Evolutionary conservation across 1,139 yeast species (phyloP).

Genomic region (Lodderomyces oxycetoniae): DNA sequence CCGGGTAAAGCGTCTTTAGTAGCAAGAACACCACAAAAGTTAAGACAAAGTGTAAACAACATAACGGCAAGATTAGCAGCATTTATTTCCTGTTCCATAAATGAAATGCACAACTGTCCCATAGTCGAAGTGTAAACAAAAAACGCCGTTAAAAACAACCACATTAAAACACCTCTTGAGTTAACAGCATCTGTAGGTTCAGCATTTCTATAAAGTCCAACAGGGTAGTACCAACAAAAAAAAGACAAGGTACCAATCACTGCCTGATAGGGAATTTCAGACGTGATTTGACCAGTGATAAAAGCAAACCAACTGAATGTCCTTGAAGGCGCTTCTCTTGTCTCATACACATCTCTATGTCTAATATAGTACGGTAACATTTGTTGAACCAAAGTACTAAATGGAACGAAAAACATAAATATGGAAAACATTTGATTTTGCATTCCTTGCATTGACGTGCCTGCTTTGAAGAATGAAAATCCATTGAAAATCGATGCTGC

Average conservation of each 20-base stretch:
- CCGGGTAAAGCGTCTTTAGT: constrained; percentile 25
- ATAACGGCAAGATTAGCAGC: constrained; percentile 33
- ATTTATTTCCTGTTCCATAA: constrained; percentile 34
- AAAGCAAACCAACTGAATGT: constrained; percentile 28
- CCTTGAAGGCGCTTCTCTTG: constrained; percentile 32
- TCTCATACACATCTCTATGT: constrained; percentile 35
- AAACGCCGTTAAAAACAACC: constrained; percentile 41
- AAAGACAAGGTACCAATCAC: constrained; percentile 61
- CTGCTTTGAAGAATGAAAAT: constrained; percentile 38
- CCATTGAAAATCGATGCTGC: constrained; percentile 46
- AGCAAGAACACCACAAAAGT: constrained; percentile 34
- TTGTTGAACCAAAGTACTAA: constrained; percentile 53
- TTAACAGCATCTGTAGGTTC: constrained; percentile 22
- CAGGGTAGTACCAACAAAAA: constrained; percentile 79
- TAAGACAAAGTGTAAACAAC: constrained; percentile 26
- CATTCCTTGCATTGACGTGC: constrained; percentile 36
- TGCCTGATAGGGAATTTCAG: constrained; percentile 77
- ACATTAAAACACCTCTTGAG: constrained; percentile 40
- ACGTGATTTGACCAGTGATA: constrained; percentile 59
- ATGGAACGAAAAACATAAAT: constrained; percentile 49
- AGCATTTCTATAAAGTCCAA: constrained; percentile 63
- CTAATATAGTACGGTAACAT: constrained; percentile 28
- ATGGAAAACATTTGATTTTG: constrained; percentile 48
- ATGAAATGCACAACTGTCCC: constrained; percentile 38
- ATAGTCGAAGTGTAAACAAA: constrained; percentile 32